Base-by-base conservation (phyloP, 176 grass and related monocot genomes). In the Zoysia japonica region DNA sequence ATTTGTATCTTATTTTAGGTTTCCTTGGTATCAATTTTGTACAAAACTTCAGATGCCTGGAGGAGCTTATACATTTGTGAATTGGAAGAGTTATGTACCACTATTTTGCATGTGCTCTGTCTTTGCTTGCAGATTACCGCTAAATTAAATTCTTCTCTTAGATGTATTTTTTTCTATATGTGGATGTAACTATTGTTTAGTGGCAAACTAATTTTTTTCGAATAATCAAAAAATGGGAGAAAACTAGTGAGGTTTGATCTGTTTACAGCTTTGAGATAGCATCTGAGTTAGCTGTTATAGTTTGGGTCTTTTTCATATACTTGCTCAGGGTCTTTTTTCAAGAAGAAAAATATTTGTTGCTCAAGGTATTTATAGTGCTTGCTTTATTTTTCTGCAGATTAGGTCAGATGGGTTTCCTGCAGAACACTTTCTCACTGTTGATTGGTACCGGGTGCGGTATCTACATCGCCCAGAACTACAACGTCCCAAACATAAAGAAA, bases 381-480 rank as follows among this genome's bases (percentile, higher is more conserved):
- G 53, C 20, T 43, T 57, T 11, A 7, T 46, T 51, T 65, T 17
- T 56, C 7, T 81, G 49, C 86, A 89, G 86, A 52, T 45, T 38
- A 74, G 53, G 52, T 57, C 54, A 11, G 16, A 96, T 96, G 93
- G 93, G 89, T 2, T 76, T 95, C 76, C 49, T 96, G 8, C 61
- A 67, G 59, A 96, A 17, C 85, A 89, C 81, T 51, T 88, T 96
- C 53, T 92, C 93, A 9, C 76, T 92, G 59, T 49, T 90, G 75
- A 5, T 92, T 1, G 93, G 93, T 15, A 81, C 85, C 0, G 89
- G 85, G 6, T 89, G 51, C 1, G 93, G 93, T 48, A 84, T 96
- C 68, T 96, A 96, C 93, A 81, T 96, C 50, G 89, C 93, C 45
- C 93, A 96, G 73, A 96, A 90, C 85, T 96, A 96, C 37, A 38